Conservation (phyloP, 169 alveolate genomes). For the Eimeria sp. region DNA sequence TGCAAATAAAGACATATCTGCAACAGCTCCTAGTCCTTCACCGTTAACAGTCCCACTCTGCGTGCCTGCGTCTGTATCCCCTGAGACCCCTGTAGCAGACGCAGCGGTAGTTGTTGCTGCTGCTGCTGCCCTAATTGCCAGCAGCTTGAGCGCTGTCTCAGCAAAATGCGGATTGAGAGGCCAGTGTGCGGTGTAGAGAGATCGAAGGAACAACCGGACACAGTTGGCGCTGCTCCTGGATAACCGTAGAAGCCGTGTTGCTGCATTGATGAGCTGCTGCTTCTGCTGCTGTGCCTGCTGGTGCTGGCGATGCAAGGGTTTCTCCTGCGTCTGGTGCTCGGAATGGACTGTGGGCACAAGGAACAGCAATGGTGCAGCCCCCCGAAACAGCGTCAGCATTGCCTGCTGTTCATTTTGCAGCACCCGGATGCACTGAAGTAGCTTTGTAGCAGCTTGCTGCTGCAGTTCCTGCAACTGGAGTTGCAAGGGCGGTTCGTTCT, state of each 20-base stretch:
- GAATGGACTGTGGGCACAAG: neutral
- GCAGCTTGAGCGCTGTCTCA: neutral
- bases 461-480: constrained; percentile 21
- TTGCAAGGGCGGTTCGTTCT: neutral
- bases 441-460: neutral
- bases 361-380: neutral
- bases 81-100: neutral
- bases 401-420: neutral
- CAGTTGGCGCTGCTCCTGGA: constrained; percentile 2
- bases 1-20: neutral
- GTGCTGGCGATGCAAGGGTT: neutral
- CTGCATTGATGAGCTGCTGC: neutral
- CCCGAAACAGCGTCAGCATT: neutral
- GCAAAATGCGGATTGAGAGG: neutral
- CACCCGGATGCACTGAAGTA: constrained; percentile 15
- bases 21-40: neutral
- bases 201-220: constrained; percentile 1
- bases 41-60: neutral
- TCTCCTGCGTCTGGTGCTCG: neutral
- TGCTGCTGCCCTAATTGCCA: neutral
- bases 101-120: constrained; percentile 38
- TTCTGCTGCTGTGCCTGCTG: constrained; percentile 26
- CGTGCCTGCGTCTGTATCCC: neutral
- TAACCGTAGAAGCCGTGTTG: neutral
- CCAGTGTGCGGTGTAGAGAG: neutral